A percentile compares a stretch with the other conserved stretches of the same genome.
Conservation (phyloP, 371 early-diverging fungal species). For the Mortierella sp. region DNA sequence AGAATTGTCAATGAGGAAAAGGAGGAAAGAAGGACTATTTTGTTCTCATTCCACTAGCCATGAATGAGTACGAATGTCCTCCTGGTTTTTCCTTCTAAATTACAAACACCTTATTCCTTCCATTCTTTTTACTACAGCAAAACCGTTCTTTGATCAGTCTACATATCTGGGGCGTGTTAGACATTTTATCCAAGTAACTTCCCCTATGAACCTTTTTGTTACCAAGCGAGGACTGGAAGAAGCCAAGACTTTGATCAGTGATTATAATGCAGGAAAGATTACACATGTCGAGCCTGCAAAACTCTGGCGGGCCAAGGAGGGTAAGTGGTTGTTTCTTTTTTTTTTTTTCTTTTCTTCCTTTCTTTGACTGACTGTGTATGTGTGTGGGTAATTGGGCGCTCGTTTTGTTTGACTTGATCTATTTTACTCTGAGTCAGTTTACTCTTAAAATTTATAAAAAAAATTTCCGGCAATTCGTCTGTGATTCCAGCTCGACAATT, state of each 20-base stretch:
- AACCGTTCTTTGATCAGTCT: constrained; percentile 77
- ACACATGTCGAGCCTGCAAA: constrained; percentile 59
- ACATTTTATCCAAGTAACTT: constrained; percentile 83
- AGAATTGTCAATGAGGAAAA: neutral
- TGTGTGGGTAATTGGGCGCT: too few relatives aligned
- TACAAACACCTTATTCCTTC: too few relatives aligned
- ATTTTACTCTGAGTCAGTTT: constrained; percentile 1
- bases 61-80: neutral
- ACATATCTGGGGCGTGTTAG: constrained; percentile 80
- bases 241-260: constrained; percentile 69
- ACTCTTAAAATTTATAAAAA: neutral
- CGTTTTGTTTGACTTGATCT: too few relatives aligned
- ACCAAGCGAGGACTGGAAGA: constrained; percentile 65
- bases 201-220: constrained; percentile 78
- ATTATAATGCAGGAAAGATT: constrained; percentile 66
- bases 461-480: neutral
- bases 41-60: too few relatives aligned
- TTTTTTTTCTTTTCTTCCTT: constrained; percentile 2
- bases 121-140: too few relatives aligned
- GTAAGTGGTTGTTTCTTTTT: constrained; percentile 53
- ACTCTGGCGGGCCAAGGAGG: constrained; percentile 82
- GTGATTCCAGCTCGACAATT: neutral
- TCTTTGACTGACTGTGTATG: neutral
- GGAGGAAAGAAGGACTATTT: neutral
- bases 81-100: too few relatives aligned